These are phyloP conservation scores for Hansenula sp. DNA, from an alignment of 1,139 yeast genomes.

Conservation along the genomic window DNA sequence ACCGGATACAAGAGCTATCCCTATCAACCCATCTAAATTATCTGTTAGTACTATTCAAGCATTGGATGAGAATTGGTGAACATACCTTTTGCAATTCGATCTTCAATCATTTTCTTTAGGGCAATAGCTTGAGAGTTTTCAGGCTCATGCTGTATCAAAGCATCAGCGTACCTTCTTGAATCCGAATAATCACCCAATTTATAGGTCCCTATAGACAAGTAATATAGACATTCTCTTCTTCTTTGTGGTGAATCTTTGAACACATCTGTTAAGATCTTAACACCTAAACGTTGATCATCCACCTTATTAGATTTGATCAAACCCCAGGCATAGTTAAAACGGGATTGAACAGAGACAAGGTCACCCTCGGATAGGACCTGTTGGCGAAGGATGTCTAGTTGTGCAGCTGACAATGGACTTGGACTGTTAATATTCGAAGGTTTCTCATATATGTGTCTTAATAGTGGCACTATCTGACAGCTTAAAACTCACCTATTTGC, in stretches of 20 bases:
- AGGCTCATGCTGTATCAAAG: constrained; percentile 74
- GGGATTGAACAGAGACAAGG: constrained; percentile 72
- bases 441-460: neutral
- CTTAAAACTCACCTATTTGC: constrained; percentile 26
- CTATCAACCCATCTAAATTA: constrained; percentile 67
- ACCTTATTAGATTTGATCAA: constrained; percentile 63
- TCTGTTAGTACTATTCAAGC: neutral
- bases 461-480: neutral
- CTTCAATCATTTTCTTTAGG: constrained; percentile 74
- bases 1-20: constrained; percentile 84
- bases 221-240: constrained; percentile 86
- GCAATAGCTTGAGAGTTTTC: constrained; percentile 72
- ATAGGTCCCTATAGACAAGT: constrained; percentile 81
- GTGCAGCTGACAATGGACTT: constrained; percentile 69
- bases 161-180: constrained; percentile 82
- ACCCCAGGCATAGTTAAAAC: constrained; percentile 97
- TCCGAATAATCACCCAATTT: constrained; percentile 84
- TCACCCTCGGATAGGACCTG: constrained; percentile 85
- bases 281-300: constrained; percentile 72
- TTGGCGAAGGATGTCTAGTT: constrained; percentile 66
- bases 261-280: constrained; percentile 66
- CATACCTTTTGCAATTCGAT: constrained; percentile 62
- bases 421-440: constrained; percentile 3
- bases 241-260: constrained; percentile 77
- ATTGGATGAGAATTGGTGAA: neutral